Conservation (phyloP, 225 moss, liverwort and hornwort species). For the Antitrichia curtipendula region DNA sequence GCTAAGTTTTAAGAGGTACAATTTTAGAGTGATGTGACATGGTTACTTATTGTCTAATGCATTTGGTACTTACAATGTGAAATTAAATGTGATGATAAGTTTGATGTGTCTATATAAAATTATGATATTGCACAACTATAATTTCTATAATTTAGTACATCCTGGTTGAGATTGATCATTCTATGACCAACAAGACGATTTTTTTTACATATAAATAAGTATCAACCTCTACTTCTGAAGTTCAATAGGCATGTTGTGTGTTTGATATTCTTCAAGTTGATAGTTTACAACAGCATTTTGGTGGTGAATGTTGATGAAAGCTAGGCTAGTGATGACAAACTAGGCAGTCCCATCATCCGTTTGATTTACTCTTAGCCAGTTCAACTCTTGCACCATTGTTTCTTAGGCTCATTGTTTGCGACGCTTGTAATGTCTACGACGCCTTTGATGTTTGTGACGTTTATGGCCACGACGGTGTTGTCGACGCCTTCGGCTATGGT, state of each 20-base stretch:
- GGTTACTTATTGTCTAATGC: not conserved
- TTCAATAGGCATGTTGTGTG: not conserved
- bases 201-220: not conserved
- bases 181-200: not conserved
- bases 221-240: rapidly evolving
- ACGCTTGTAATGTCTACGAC: not conserved
- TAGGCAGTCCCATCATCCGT: rapidly evolving
- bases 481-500: not conserved
- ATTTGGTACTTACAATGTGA: not conserved
- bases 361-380: not conserved
- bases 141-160: not conserved
- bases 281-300: not conserved
- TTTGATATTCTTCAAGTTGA: not conserved
- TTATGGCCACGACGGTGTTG: not conserved
- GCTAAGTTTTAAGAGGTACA: not conserved
- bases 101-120: not conserved
- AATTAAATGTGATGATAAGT: not conserved
- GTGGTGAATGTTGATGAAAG: not conserved
- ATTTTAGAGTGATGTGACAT: not conserved
- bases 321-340: not conserved
- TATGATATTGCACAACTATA: not conserved
- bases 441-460: not conserved
- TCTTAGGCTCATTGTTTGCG: rapidly evolving
- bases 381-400: rapidly evolving
- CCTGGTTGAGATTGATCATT: not conserved